A percentile compares a stretch with the other conserved stretches of the same genome.
These are phyloP conservation scores for Lipomyces lipofer DNA, from an alignment of 805 yeast genomes.

Conservation along the genomic window DNA sequence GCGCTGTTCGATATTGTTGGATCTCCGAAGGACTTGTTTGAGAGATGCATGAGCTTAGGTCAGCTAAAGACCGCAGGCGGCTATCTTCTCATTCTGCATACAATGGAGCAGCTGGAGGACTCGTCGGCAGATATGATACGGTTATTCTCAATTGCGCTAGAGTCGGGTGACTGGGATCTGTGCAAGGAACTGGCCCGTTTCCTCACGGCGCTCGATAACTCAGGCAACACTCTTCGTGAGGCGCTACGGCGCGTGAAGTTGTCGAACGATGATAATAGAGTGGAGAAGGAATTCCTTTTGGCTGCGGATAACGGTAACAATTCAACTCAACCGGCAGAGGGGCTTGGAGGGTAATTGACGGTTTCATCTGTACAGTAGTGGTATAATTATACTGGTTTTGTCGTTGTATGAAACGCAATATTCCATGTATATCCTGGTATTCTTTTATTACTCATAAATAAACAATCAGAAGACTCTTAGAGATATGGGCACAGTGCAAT, in stretches of 20 bases:
- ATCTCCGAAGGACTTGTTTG: conserved; percentile 41
- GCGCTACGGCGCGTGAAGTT: conserved; percentile 14
- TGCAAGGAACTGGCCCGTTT: conserved; percentile 45
- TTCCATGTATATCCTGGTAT: no score
- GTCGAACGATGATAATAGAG: neutral
- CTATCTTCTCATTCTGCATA: conserved; percentile 44
- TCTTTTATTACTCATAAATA: no score
- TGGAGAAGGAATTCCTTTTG: conserved; percentile 4
- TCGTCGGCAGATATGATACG: conserved; percentile 36
- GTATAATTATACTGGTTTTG: no score
- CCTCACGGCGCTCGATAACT: conserved; percentile 41
- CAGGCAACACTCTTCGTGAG: conserved; percentile 33
- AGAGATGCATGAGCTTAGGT: conserved; percentile 38
- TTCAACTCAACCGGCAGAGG: neutral
- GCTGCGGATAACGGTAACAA: neutral
- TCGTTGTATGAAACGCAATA: no score
- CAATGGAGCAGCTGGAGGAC: conserved; percentile 35
- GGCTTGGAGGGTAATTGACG: no score
- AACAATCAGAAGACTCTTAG: no score
- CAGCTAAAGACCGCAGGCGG: conserved; percentile 46
- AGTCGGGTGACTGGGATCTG: conserved; percentile 39
- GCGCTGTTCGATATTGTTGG: conserved; percentile 42
- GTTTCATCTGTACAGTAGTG: no score
- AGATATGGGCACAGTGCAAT: no score
- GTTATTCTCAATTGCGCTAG: conserved; percentile 41